Conservation (phyloP, 192 early-diverging fungal genomes). For the Coemansia sp. region DNA sequence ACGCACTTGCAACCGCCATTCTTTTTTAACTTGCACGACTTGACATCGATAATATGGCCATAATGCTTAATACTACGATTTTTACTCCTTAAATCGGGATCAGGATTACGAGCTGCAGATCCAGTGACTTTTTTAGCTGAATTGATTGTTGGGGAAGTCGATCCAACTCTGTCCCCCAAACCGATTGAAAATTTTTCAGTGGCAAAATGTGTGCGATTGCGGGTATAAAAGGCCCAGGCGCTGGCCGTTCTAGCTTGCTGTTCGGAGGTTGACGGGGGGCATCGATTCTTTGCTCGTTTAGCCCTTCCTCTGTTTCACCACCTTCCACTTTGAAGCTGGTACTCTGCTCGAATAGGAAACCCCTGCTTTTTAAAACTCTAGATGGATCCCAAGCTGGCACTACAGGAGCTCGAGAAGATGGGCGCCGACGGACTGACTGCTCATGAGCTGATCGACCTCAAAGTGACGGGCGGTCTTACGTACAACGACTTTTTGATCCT, state of each 20-base stretch:
- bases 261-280: constrained; percentile 26
- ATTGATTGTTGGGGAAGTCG: background rate
- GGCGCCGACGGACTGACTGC: constrained; percentile 81
- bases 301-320: constrained; percentile 13
- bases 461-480: constrained; percentile 83
- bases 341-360: background rate
- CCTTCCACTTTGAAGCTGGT: background rate
- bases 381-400: constrained; percentile 43
- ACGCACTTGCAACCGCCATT: too few relatives aligned
- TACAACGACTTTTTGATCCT: constrained; percentile 99
- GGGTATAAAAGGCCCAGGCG: constrained; percentile 26
- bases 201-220: background rate
- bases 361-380: background rate
- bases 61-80: too few relatives aligned
- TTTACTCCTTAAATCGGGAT: too few relatives aligned
- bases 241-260: background rate
- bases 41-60: too few relatives aligned
- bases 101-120: background rate
- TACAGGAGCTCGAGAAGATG: constrained; percentile 49
- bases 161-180: constrained; percentile 6
- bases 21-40: too few relatives aligned
- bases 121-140: background rate
- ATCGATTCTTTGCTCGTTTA: constrained; percentile 38
- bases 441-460: constrained; percentile 79
- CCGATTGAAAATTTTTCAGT: constrained; percentile 6